These are phyloP conservation scores for Circinella umbellata DNA, from an alignment of 371 early-diverging fungal species.

Conservation along the genomic window DNA sequence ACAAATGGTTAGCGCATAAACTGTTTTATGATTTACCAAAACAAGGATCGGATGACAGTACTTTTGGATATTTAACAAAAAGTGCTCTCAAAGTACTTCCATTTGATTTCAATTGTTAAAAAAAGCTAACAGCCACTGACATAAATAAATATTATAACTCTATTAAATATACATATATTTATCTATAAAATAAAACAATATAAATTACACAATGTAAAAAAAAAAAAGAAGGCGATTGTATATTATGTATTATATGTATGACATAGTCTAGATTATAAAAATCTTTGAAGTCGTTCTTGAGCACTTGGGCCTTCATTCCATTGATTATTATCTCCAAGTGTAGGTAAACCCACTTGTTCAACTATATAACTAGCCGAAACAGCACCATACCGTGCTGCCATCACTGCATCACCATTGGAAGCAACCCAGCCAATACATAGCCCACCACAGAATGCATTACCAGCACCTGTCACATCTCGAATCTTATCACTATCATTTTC, in stretches of 20 bases:
- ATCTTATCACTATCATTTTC: constrained; percentile 22
- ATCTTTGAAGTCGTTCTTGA: constrained; percentile 21
- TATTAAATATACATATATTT: too few relatives aligned
- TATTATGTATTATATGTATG: not conserved
- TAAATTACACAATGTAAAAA: too few relatives aligned
- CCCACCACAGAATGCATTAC: constrained; percentile 51
- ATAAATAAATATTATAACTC: too few relatives aligned
- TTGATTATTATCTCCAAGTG: constrained; percentile 2
- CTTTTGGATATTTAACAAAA: constrained; percentile 67
- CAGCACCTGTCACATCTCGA: constrained; percentile 54
- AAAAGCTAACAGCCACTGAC: too few relatives aligned
- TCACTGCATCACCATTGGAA: constrained; percentile 30
- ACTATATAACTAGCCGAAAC: constrained; percentile 49
- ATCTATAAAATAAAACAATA: too few relatives aligned
- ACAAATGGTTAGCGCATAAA: constrained; percentile 67
- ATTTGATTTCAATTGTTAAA: constrained; percentile 24
- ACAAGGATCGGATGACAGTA: constrained; percentile 67
- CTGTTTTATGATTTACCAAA: constrained; percentile 84
- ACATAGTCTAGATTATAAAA: not conserved
- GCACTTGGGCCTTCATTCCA: constrained; percentile 43
- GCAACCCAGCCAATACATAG: constrained; percentile 35
- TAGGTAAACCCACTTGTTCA: constrained; percentile 52
- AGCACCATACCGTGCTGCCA: constrained; percentile 42
- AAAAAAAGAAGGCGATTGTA: not conserved
- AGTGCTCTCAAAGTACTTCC: constrained; percentile 32